Evolutionary conservation across 805 yeast species (phyloP).

Genomic region (Monosporozyma solicola): DNA sequence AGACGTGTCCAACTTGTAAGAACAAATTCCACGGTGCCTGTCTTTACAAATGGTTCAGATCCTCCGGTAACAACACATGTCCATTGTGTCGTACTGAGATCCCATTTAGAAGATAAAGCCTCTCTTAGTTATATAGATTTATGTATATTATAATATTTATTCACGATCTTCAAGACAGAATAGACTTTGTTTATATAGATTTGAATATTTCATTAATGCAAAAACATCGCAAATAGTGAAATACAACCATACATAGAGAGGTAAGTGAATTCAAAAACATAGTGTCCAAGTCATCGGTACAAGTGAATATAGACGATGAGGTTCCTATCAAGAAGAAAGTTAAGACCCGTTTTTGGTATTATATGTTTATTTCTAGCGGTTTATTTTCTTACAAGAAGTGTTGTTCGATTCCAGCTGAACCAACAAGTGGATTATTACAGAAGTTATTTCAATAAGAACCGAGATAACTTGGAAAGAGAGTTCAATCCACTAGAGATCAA

Average conservation of each 20-base stretch:
- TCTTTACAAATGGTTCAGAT: conserved; percentile 93
- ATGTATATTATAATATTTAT: background rate
- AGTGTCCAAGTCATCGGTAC: background rate
- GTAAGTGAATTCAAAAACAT: background rate
- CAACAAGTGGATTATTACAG: conserved; percentile 25
- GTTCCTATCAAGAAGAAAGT: conserved; percentile 19
- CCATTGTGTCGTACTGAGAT: conserved; percentile 71
- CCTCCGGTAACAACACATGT: conserved; percentile 86
- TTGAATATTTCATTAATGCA: background rate
- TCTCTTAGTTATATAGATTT: background rate
- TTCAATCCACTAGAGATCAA: conserved; percentile 25
- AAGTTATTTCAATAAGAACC: conserved; percentile 17
- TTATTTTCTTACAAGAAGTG: conserved; percentile 10
- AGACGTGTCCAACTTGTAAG: conserved; percentile 79
- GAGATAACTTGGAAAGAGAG: conserved; percentile 18
- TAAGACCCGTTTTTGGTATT: conserved; percentile 10
- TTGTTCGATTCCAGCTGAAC: conserved; percentile 25
- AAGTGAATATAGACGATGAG: conserved; percentile 6
- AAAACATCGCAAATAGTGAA: background rate
- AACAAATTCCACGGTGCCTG: conserved; percentile 95
- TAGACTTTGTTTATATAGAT: background rate
- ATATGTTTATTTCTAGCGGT: conserved; percentile 8
- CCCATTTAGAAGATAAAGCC: conserved; percentile 21
- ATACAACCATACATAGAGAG: background rate
- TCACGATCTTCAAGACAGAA: background rate